phyloP scores from a whole-genome alignment of 305 asterid genomes.

The Plantago rigida region DNA sequence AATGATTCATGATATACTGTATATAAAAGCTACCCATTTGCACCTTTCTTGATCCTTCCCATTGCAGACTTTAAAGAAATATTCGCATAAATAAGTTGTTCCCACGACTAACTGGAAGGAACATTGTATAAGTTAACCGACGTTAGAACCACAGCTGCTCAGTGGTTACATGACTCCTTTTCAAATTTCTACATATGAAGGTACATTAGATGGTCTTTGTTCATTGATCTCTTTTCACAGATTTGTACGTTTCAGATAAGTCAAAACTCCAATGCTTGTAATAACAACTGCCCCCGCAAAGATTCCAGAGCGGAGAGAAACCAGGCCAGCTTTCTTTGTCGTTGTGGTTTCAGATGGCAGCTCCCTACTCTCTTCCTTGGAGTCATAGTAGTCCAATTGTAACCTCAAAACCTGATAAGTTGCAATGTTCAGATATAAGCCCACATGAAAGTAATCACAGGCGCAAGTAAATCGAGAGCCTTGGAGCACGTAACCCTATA shows the following conservation, averaged over 20 bases:
- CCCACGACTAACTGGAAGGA: slow-evolving; percentile 10
- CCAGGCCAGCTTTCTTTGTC: slow-evolving; percentile 29
- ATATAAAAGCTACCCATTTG: not conserved
- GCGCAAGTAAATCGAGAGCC: slow-evolving; percentile 1
- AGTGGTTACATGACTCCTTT: slow-evolving; percentile 1
- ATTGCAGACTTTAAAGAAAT: no score
- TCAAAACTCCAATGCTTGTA: slow-evolving; percentile 55
- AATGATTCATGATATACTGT: not conserved
- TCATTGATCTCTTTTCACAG: slow-evolving; percentile 25
- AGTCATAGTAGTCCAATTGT: slow-evolving; percentile 43
- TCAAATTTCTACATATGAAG: slow-evolving; percentile 12
- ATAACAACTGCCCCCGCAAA: slow-evolving; percentile 61
- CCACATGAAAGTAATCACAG: not conserved
- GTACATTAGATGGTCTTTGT: not conserved
- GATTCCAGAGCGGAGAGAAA: slow-evolving; percentile 34
- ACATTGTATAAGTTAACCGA: slow-evolving; percentile 2
- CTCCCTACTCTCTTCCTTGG: slow-evolving; percentile 26
- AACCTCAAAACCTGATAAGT: slow-evolving; percentile 59
- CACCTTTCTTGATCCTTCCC: not conserved
- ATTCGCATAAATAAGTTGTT: not conserved
- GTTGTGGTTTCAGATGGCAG: slow-evolving; percentile 21
- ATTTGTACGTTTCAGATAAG: slow-evolving; percentile 56
- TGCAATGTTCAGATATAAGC: not conserved
- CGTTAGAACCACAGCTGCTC: slow-evolving; percentile 4
- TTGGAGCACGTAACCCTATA: no score